phyloP scores from a whole-genome alignment of 1,139 yeast species.

The Blastobotrys buckinghamii region DNA sequence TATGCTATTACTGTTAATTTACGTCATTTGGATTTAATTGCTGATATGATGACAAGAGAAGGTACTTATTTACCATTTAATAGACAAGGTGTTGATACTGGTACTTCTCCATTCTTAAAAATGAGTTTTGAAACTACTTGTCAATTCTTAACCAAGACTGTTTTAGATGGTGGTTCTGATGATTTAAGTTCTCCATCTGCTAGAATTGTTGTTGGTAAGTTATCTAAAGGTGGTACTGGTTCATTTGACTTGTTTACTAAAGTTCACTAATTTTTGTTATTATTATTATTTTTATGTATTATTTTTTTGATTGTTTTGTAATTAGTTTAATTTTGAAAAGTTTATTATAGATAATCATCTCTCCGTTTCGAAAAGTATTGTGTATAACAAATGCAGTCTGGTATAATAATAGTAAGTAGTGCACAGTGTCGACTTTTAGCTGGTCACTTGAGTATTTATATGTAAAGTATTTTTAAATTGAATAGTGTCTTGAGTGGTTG shows the following conservation, averaged over 20 bases:
- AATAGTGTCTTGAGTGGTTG: no score
- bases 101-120: constrained; percentile 95
- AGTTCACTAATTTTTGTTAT: background rate
- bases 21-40: constrained; percentile 94
- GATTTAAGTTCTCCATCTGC: constrained; percentile 90
- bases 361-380: no score
- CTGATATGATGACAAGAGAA: constrained; percentile 99
- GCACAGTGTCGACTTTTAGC: no score
- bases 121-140: constrained; percentile 99
- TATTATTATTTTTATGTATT: no score
- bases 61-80: constrained; percentile 95
- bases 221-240: constrained; percentile 93
- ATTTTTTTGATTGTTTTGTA: no score
- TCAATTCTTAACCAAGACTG: constrained; percentile 94
- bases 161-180: constrained; percentile 86
- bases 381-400: no score
- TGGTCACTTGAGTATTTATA: no score
- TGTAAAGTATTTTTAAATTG: no score
- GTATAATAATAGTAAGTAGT: no score
- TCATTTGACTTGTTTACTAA: constrained; percentile 64
- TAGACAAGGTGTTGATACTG: constrained; percentile 95
- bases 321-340: no score
- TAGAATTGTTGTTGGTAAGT: constrained; percentile 88
- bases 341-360: no score
- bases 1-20: constrained; percentile 91